Evolutionary conservation across 352 stramenopile genomes (phyloP).

Genomic region (Pythium sukuiense): DNA sequence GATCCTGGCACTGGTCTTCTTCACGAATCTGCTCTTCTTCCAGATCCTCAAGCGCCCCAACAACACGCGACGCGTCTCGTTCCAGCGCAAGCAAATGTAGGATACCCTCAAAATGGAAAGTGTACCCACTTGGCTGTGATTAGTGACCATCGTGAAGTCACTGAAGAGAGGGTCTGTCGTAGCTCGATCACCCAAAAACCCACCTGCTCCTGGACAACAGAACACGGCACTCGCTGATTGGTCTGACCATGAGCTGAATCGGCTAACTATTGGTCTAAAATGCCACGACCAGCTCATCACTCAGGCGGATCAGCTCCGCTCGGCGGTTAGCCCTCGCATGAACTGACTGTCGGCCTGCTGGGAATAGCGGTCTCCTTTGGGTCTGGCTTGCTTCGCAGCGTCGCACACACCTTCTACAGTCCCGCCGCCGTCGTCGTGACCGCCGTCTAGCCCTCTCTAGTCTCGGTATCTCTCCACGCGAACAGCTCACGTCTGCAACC

Average conservation of each 20-base stretch:
- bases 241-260: conserved; percentile 22
- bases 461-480: not conserved
- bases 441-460: not conserved
- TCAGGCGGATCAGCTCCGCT: conserved; percentile 2
- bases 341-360: conserved; percentile 4
- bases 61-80: conserved; percentile 55
- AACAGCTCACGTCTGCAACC: not conserved
- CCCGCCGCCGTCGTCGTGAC: not conserved
- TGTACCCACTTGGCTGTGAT: conserved; percentile 3
- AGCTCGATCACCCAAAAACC: conserved; percentile 12
- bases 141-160: conserved; percentile 17
- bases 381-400: conserved; percentile 12
- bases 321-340: not conserved
- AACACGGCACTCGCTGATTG: conserved; percentile 41
- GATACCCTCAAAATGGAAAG: not conserved
- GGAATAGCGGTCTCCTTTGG: not conserved
- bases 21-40: conserved; percentile 64
- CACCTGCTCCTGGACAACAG: conserved; percentile 19
- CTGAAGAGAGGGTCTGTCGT: conserved; percentile 7
- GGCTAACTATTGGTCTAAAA: conserved; percentile 22
- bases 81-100: conserved; percentile 47
- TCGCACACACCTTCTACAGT: not conserved
- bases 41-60: conserved; percentile 74
- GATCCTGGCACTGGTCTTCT: conserved; percentile 41
- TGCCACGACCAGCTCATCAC: not conserved